phyloP scores from a whole-genome alignment of 345 rosid genomes.

The Kandelia obovata region DNA sequence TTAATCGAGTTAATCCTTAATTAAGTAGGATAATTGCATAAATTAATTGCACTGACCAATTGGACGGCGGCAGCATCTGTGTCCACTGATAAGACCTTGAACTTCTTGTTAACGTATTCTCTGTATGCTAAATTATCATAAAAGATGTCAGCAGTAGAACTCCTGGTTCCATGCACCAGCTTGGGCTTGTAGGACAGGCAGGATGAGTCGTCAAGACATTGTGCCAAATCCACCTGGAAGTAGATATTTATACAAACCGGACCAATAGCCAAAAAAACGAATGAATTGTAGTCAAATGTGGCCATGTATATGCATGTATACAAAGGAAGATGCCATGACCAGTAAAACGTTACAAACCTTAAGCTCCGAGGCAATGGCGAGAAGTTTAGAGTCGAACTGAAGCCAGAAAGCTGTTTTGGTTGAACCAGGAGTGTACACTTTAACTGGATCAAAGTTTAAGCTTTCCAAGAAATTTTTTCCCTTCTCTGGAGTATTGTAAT shows the following conservation, averaged over 20 bases:
- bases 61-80: not conserved
- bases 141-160: not conserved
- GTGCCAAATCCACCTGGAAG: too few relatives aligned
- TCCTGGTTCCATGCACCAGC: not conserved
- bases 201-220: too few relatives aligned
- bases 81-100: not conserved
- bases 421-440: not conserved
- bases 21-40: too few relatives aligned
- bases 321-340: too few relatives aligned
- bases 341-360: not conserved
- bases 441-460: not conserved
- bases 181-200: too few relatives aligned
- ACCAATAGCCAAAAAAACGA: too few relatives aligned
- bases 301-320: too few relatives aligned
- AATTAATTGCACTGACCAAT: not conserved
- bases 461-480: constrained; percentile 7
- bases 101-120: not conserved
- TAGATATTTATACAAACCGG: too few relatives aligned
- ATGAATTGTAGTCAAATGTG: too few relatives aligned
- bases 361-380: not conserved
- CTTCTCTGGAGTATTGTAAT: constrained; percentile 1
- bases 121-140: not conserved
- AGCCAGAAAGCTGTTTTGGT: not conserved
- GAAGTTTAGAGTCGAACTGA: too few relatives aligned
- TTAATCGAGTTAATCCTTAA: too few relatives aligned